Base-by-base conservation (phyloP, 352 stramenopile genomes). In the Phytophthora multivora region DNA sequence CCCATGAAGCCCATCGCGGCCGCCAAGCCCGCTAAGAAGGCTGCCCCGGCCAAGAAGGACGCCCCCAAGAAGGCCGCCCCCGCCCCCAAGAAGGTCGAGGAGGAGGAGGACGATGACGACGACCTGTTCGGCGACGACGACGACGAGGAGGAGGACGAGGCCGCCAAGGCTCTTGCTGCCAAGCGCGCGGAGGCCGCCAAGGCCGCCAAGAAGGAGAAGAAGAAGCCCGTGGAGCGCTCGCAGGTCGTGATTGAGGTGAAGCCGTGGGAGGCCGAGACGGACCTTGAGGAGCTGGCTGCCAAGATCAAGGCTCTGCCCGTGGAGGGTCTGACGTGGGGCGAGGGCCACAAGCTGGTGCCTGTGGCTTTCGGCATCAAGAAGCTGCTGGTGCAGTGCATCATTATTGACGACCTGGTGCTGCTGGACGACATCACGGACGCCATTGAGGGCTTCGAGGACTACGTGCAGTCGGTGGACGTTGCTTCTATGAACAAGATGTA, bases 401-500 rank as follows among this genome's bases (percentile, higher is more conserved):
- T 95, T 47, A 73, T 92, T n/a, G 86, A 95, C 65, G 79, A 87
- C 50, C 62, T 91, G 39, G 82, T 95, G 66, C 66, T 88, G 43
- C 70, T 93, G 23, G 85, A 93, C 67, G 85, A 92, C 58, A 88
- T 96, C 55, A 91, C 83, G 41, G 88, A 96, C 9, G 66, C 72
- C 43, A 96, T 96, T 26, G 79, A 89, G 55, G 38, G 72, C 50
- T 86, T 95, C 62, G 88, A 95, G 64, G 87, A 95, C 63, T 80
- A 90, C 36, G 85, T 96, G 45, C 88, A 96, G 73, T 87, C 69
- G 49, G 88, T 96, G 26, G 85, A 95, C 47, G 64, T 96, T 2
- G 79, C 82, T n/a, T 90, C 83, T 45, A 95, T 96, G 86, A 93
- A 93, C 80, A 93, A 93, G 73, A 70, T 93, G 19, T 93, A 90